Conservation (phyloP, 192 early-diverging fungal species). For the Backusella mclennaniae region DNA sequence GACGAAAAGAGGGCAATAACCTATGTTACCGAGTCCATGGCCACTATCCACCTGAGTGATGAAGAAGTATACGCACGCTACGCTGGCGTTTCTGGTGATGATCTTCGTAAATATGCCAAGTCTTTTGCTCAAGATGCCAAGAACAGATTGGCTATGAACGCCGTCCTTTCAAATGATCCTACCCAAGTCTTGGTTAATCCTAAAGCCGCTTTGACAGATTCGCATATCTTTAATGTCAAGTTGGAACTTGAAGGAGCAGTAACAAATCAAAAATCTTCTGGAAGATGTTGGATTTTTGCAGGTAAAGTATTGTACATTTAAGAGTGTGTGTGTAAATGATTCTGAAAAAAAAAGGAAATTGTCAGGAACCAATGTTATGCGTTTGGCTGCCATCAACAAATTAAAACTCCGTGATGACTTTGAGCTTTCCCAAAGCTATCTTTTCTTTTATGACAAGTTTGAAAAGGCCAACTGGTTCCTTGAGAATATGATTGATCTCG, state of each 20-base stretch:
- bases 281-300: constrained; percentile 85
- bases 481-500: constrained; percentile 69
- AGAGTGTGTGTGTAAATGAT: background rate
- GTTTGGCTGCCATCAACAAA: constrained; percentile 53
- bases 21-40: background rate
- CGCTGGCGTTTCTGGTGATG: constrained; percentile 21
- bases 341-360: background rate
- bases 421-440: constrained; percentile 74
- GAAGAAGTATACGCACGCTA: background rate
- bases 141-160: constrained; percentile 67
- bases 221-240: constrained; percentile 57
- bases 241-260: constrained; percentile 48
- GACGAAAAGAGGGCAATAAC: background rate
- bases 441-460: constrained; percentile 72
- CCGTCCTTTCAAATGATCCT: constrained; percentile 57
- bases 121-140: constrained; percentile 62
- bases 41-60: background rate
- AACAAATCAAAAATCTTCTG: constrained; percentile 75
- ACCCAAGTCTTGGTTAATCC: constrained; percentile 60
- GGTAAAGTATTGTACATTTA: constrained; percentile 30
- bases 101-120: constrained; percentile 28
- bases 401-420: constrained; percentile 72
- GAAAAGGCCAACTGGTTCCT: constrained; percentile 85
- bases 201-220: constrained; percentile 47
- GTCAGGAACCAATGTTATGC: constrained; percentile 59